Evolutionary conservation across 2,329 filamentous ascomycete species (phyloP).

Genomic region (Sphaerulina populicola): DNA sequence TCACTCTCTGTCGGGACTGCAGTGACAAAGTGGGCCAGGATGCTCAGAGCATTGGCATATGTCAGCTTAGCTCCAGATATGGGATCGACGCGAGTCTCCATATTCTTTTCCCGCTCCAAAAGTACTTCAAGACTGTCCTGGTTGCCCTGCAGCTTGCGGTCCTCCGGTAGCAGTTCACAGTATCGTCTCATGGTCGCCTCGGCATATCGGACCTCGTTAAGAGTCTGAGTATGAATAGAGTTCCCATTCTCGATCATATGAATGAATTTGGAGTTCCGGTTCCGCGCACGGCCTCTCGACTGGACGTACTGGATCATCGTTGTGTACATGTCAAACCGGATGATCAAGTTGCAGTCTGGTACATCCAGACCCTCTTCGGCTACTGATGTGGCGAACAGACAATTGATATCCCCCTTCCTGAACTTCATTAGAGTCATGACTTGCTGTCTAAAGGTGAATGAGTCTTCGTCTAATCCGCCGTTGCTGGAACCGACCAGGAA

Average conservation of each 20-base stretch:
- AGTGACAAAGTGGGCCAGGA: slow-evolving; percentile 65
- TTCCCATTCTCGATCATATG: slow-evolving; percentile 76
- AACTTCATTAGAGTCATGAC: slow-evolving; percentile 62
- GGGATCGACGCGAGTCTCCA: slow-evolving; percentile 51
- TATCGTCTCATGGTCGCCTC: slow-evolving; percentile 61
- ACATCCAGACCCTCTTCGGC: slow-evolving; percentile 61
- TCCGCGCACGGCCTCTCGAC: slow-evolving; percentile 77
- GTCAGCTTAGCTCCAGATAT: slow-evolving; percentile 69
- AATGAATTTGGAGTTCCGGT: slow-evolving; percentile 67
- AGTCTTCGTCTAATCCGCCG: slow-evolving; percentile 41
- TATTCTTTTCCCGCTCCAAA: slow-evolving; percentile 43
- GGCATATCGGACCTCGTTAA: slow-evolving; percentile 53
- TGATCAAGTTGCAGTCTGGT: slow-evolving; percentile 57
- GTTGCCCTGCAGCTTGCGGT: slow-evolving; percentile 58
- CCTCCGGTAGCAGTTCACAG: slow-evolving; percentile 63
- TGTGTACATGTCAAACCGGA: slow-evolving; percentile 75
- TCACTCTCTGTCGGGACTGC: slow-evolving; percentile 54
- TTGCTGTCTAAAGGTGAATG: slow-evolving; percentile 64
- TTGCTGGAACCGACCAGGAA: slow-evolving; percentile 55
- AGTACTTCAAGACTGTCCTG: slow-evolving; percentile 48
- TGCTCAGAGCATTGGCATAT: slow-evolving; percentile 61
- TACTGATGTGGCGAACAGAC: slow-evolving; percentile 56
- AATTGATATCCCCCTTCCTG: slow-evolving; percentile 51
- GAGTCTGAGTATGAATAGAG: slow-evolving; percentile 46
- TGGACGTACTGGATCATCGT: slow-evolving; percentile 95